phyloP scores from a whole-genome alignment of 176 grass and related monocot genomes.

The Aegilops bicornis region DNA sequence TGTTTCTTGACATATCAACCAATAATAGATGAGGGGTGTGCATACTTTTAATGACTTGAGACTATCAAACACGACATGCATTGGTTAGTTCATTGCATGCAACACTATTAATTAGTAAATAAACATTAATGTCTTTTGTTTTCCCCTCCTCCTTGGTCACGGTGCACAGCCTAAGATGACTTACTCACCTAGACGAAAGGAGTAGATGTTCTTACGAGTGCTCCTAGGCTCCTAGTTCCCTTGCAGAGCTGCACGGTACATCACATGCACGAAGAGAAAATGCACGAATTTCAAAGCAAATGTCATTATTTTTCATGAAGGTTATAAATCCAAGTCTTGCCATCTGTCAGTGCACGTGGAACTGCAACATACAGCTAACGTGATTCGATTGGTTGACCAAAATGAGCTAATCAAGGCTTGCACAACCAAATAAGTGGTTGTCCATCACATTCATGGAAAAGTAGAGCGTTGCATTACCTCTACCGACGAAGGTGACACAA shows the following conservation, averaged over 20 bases:
- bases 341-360: not conserved
- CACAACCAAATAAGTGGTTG: slow-evolving; percentile 14
- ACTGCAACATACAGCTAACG: not conserved
- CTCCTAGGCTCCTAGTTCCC: not conserved
- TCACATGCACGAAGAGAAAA: not conserved
- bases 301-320: not conserved
- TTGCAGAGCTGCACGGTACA: too few species aligned
- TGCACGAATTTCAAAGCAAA: not conserved
- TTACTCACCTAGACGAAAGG: too few species aligned
- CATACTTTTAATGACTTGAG: too few species aligned
- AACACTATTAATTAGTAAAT: too few species aligned
- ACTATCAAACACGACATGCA: too few species aligned
- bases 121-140: too few species aligned
- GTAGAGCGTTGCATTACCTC: not conserved
- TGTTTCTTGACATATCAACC: too few species aligned
- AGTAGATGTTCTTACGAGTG: too few species aligned
- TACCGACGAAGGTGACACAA: not conserved
- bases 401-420: not conserved
- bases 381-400: not conserved
- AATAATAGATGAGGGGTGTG: too few species aligned
- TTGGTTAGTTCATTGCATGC: too few species aligned
- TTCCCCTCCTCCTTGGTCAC: too few species aligned
- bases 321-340: not conserved
- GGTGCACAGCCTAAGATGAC: too few species aligned
- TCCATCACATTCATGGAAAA: slow-evolving; percentile 26